A percentile compares a stretch with the other conserved stretches of the same genome.
phyloP scores from a whole-genome alignment of 129 eudicot species.

The Kitagawia praeruptora region DNA sequence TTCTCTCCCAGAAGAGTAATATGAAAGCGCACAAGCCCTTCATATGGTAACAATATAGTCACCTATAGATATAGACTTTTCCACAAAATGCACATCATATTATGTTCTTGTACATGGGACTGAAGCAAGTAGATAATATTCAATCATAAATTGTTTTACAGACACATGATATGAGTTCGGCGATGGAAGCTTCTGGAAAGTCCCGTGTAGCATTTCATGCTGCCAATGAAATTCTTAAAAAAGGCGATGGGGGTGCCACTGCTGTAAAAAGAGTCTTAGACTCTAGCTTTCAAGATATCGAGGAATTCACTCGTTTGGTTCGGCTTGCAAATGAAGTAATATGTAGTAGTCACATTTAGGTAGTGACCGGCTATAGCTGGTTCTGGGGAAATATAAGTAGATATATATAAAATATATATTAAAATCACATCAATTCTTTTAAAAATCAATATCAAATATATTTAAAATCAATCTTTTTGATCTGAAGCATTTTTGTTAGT shows the following conservation, averaged over 20 bases:
- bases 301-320: conserved; percentile 55
- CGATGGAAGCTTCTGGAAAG: conserved; percentile 82
- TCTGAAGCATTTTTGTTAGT: neutral
- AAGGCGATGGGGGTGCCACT: conserved; percentile 42
- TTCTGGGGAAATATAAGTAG: neutral
- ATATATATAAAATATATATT: neutral
- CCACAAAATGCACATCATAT: neutral
- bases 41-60: neutral
- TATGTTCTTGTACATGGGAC: neutral
- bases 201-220: conserved; percentile 53
- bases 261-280: conserved; percentile 63
- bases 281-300: conserved; percentile 81
- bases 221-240: conserved; percentile 31
- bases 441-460: neutral
- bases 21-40: neutral
- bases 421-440: neutral
- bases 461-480: neutral
- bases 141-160: conserved; percentile 16
- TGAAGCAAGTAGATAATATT: neutral
- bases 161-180: conserved; percentile 58
- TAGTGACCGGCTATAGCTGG: neutral
- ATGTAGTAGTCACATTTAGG: conserved; percentile 15
- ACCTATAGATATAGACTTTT: neutral
- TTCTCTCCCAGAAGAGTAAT: neutral
- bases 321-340: conserved; percentile 54